Evolutionary conservation across 2,329 filamentous ascomycete genomes (phyloP), one percentile per base, ranked within the genome.

Genomic region (Diaporthe velutina): DNA sequence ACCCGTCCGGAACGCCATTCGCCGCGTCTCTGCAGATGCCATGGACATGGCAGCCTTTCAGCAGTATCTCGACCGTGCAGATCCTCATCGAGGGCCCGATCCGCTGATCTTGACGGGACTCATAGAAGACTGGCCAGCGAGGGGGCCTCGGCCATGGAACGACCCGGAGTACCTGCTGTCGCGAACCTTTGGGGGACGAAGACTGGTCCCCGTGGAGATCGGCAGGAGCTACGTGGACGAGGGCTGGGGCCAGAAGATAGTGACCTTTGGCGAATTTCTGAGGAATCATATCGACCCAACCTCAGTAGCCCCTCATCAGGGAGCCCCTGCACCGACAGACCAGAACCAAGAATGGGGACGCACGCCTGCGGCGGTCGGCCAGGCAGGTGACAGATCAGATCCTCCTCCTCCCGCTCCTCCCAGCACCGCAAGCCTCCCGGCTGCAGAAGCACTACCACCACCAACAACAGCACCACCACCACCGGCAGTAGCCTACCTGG

Each of bases 221-320:
- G 96, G 97, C 0, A 88, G 94, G 61, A 97, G 93, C 80, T 99
- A 98, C 80, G 96, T 95, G 1, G 95, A 98, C 77, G 89, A 90
- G 28, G 93, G 88, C 30, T 98, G 96, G 96, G 92, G 92, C 0
- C 96, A 98, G 83, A 90, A 91, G 72, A 91, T 98, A 35, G 89
- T 98, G 66, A 86, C 90, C 0, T 97, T 98, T 79, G 84, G 85
- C 7, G 86, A 92, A 0, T 98, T 98, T 77, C 85, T 98, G 64
- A 78, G 86, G 7, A 82, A 82, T 0, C 92, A 94, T 80, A 88
- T 98, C 75, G 80, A 82, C 75, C 77, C 82, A 77, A 60, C 77
- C 38, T 68, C 35, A 54, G 70, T 55, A 35, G 30, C 66, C 35
- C 19, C 66, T 30, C 13, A 30, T 35, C 22, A 54, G 22, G 38